Percentiles rank a stretch among this genome's conserved stretches.
These are phyloP conservation scores for Fraxinus baroniana DNA, from an alignment of 305 asterid genomes.

Conservation along the genomic window DNA sequence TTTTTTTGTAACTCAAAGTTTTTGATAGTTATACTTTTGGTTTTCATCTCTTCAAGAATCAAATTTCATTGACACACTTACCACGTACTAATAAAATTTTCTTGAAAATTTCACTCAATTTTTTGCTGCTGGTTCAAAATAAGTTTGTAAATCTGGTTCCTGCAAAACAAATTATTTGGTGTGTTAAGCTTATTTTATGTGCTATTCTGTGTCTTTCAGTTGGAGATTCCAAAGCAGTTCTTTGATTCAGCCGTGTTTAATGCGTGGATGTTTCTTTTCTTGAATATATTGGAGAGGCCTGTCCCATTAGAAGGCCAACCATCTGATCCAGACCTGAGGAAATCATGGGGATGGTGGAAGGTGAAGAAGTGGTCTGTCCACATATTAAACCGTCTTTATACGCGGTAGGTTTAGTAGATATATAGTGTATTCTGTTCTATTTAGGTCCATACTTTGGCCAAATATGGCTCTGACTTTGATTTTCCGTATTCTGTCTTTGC, in stretches of 20 bases:
- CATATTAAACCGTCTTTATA: slow-evolving; percentile 82
- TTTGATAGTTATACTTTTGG: not conserved
- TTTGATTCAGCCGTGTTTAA: slow-evolving; percentile 79
- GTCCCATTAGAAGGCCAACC: slow-evolving; percentile 94
- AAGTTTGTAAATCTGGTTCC: not conserved
- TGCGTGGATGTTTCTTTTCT: slow-evolving; percentile 94
- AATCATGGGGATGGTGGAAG: slow-evolving; percentile 99
- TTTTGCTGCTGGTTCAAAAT: not conserved
- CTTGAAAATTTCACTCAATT: not conserved
- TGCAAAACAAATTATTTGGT: not conserved
- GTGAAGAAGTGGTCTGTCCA: slow-evolving; percentile 98
- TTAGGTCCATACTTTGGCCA: not conserved
- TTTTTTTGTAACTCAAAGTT: not conserved
- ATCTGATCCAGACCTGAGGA: slow-evolving; percentile 79
- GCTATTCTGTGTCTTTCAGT: slow-evolving; percentile 38
- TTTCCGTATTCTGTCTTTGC: slow-evolving; percentile 1
- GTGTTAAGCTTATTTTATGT: slow-evolving; percentile 1
- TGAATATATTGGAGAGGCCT: slow-evolving; percentile 88
- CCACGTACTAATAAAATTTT: not conserved
- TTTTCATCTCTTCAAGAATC: not conserved
- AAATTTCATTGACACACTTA: not conserved
- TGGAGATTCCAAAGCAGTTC: slow-evolving; percentile 94
- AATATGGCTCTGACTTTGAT: slow-evolving; percentile 1
- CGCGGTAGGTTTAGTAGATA: slow-evolving; percentile 51
- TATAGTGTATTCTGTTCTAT: not conserved